These are phyloP conservation scores for Yamadazyma endophytica DNA, from an alignment of 805 yeast genomes.

Conservation along the genomic window DNA sequence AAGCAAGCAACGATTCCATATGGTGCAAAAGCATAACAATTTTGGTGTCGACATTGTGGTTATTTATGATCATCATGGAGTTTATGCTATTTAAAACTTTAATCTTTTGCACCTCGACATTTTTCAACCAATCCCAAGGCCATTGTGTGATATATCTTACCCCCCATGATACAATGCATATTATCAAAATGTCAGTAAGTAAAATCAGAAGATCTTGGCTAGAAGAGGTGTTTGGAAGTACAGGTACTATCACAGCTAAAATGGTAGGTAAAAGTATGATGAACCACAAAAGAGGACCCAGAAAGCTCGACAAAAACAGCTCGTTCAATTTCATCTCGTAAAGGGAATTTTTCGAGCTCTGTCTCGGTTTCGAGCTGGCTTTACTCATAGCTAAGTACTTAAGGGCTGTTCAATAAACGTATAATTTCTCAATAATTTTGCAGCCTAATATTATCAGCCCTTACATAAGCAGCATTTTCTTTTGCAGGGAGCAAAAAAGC, in stretches of 20 bases:
- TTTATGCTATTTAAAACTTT: slow-evolving; percentile 14
- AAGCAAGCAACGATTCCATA: slow-evolving; percentile 3
- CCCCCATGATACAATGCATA: slow-evolving; percentile 29
- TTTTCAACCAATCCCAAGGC: slow-evolving; percentile 40
- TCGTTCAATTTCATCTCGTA: no score
- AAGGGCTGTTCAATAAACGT: no score
- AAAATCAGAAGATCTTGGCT: slow-evolving; percentile 16
- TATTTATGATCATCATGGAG: slow-evolving; percentile 7
- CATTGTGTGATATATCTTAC: slow-evolving; percentile 32
- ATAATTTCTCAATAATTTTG: no score
- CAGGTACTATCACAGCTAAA: slow-evolving; percentile 21
- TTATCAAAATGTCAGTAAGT: slow-evolving; percentile 27
- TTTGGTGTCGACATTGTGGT: neutral
- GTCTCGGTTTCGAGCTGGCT: no score
- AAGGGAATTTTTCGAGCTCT: no score
- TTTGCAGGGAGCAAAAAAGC: neutral
- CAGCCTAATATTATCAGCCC: no score
- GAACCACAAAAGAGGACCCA: no score
- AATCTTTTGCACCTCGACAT: slow-evolving; percentile 15
- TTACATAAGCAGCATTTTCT: no score
- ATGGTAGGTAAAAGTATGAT: slow-evolving; percentile 22
- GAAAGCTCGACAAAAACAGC: no score
- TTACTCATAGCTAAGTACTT: no score
- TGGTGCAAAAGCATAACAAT: no score
- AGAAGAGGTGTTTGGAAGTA: slow-evolving; percentile 10